Evolutionary conservation across 495 filamentous ascomycete species (phyloP), one percentile per base, ranked within the genome.

Genomic region (Penicillium turbatum): DNA sequence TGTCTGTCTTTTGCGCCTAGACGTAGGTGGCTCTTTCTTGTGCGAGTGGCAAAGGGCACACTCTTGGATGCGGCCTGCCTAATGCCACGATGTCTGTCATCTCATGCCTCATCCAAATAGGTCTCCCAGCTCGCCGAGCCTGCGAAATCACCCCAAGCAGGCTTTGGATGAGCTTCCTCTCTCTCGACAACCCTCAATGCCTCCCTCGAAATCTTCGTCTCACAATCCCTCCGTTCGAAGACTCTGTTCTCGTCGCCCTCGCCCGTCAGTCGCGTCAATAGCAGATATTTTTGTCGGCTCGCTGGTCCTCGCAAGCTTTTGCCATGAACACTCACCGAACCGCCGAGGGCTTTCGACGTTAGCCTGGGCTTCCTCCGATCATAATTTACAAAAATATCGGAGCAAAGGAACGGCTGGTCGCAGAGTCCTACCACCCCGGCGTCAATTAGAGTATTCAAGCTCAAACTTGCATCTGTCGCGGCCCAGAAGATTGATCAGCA

Each of bases 21-120:
- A 46, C 56, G 54, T 48, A 56, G 53, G 56, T 45, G 8, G 35
- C 15, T 44, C 34, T 19, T 26, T 53, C 48, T 21, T 54, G 15
- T 41, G 52, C 51, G 48, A 57, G 40, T 58, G 63, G 63, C 56
- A 63, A 42, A 52, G 41, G 56, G 57, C 47, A 46, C 19, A 56
- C 42, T 45, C 56, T 53, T 57, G 65, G 66, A 72, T 56, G 71
- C 72, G 70, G 72, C 56, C 73, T 56, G 72, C 40, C 61, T 51
- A 53, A 72, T 79, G 71, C 73, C 79, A 85, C 71, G 51, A 88
- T 88, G 85, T 74, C 69, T 71, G 73, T 63, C 69, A 58, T 75
- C 79, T 78, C 81, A 86, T 88, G 84, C 81, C 81, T 82, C 67
- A 74, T 68, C 67, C 78, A 72, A 73, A 71, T 73, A 73, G 71